A percentile compares a stretch with the other conserved stretches of the same genome.
phyloP scores from a whole-genome alignment of 1,284 basidiomycete genomes.

The Moniliophthora roreri region DNA sequence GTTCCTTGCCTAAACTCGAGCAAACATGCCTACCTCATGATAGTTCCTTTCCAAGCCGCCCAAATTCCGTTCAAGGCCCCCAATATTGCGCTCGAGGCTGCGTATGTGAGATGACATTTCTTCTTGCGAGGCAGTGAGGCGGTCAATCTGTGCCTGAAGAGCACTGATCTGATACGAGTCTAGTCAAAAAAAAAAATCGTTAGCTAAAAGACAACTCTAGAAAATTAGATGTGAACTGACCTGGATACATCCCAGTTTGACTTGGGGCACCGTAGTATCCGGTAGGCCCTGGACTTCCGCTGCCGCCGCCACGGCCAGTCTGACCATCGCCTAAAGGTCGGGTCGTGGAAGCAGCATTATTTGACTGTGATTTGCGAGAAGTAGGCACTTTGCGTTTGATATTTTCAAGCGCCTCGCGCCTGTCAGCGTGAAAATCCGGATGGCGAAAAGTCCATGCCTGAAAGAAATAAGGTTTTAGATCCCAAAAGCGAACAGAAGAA shows the following conservation, averaged over 20 bases:
- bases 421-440: constrained; percentile 89
- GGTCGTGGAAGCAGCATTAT: constrained; percentile 21
- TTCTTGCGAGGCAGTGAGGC: constrained; percentile 50
- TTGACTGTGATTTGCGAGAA: constrained; percentile 50
- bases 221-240: no score
- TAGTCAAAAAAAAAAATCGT: neutral
- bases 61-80: constrained; percentile 52
- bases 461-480: constrained; percentile 12
- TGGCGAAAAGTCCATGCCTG: constrained; percentile 96
- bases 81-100: constrained; percentile 61
- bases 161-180: constrained; percentile 32
- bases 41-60: constrained; percentile 48
- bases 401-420: constrained; percentile 84
- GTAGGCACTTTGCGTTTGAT: constrained; percentile 92
- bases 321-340: constrained; percentile 13
- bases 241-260: constrained; percentile 2
- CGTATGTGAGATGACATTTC: constrained; percentile 62
- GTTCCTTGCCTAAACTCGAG: neutral
- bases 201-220: no score
- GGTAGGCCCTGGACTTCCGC: constrained; percentile 9
- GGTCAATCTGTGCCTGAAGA: constrained; percentile 53
- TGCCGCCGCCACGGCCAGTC: constrained; percentile 5
- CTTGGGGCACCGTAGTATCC: constrained; percentile 6
- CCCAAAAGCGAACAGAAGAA: neutral
- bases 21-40: constrained; percentile 12